phyloP scores from a whole-genome alignment of 2,329 filamentous ascomycete genomes.

The Diplodia seriata region DNA sequence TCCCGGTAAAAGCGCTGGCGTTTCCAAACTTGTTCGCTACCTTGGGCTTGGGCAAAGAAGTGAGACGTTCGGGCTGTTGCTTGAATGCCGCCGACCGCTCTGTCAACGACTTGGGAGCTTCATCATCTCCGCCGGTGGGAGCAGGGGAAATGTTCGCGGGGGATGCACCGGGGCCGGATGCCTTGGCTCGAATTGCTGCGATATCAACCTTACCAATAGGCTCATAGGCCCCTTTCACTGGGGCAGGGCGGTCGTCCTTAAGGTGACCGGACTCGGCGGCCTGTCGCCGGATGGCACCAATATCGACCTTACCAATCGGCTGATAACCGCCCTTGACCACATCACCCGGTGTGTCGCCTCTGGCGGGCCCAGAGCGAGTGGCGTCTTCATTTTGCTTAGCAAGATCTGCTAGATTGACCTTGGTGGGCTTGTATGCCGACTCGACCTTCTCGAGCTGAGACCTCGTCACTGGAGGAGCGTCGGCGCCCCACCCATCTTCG shows the following conservation, averaged over 20 bases:
- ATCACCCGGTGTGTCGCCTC: constrained; percentile 56
- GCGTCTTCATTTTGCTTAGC: constrained; percentile 74
- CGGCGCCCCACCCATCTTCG: constrained; percentile 90
- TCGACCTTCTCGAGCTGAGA: constrained; percentile 90
- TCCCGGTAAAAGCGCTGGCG: constrained; percentile 77
- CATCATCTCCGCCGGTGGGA: constrained; percentile 54
- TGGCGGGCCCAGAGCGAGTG: constrained; percentile 63
- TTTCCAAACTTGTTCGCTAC: constrained; percentile 86
- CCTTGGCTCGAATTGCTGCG: constrained; percentile 84
- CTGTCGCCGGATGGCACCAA: constrained; percentile 82
- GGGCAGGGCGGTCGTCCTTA: constrained; percentile 78
- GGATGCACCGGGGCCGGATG: constrained; percentile 66
- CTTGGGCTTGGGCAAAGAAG: constrained; percentile 90
- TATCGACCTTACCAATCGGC: constrained; percentile 96
- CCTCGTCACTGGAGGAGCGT: constrained; percentile 89
- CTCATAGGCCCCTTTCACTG: constrained; percentile 92
- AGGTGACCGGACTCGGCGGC: constrained; percentile 64
- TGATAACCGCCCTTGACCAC: constrained; percentile 88
- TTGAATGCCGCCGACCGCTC: constrained; percentile 78
- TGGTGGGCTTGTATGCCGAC: constrained; percentile 92
- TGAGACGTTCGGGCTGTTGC: constrained; percentile 78
- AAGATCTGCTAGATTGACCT: constrained; percentile 89
- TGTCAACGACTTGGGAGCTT: constrained; percentile 68
- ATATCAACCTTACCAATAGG: constrained; percentile 97
- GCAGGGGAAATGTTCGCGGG: constrained; percentile 52